phyloP scores from a whole-genome alignment of 768 basidiomycete genomes.

The Termitomyces eurrhizus region DNA sequence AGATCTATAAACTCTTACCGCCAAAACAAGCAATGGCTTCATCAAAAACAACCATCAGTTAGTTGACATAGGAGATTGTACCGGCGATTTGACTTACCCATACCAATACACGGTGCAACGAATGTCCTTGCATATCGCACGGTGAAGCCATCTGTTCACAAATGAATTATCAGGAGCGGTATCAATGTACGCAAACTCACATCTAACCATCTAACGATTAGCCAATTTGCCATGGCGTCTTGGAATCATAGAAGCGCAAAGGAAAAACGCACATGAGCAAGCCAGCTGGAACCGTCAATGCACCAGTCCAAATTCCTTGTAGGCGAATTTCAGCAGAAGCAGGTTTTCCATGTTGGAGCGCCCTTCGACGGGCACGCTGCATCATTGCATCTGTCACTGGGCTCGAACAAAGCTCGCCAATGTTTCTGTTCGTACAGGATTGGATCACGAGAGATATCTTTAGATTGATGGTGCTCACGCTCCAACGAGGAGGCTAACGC shows the following conservation, averaged over 20 bases:
- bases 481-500: constrained; percentile 32
- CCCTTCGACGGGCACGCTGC: constrained; percentile 27
- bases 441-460: neutral
- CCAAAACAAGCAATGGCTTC: constrained; percentile 34
- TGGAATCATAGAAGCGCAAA: neutral
- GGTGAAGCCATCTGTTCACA: constrained; percentile 29
- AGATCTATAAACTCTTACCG: constrained; percentile 20
- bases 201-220: constrained; percentile 3
- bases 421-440: constrained; percentile 16
- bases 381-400: constrained; percentile 34
- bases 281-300: constrained; percentile 30
- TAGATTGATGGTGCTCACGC: constrained; percentile 22
- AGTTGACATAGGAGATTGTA: neutral
- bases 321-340: constrained; percentile 30
- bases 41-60: neutral
- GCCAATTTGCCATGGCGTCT: neutral
- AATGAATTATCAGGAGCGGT: neutral
- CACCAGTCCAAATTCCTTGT: constrained; percentile 37
- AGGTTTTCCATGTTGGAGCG: constrained; percentile 20
- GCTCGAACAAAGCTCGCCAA: constrained; percentile 34
- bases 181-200: constrained; percentile 1
- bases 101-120: constrained; percentile 34
- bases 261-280: constrained; percentile 26
- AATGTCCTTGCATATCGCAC: constrained; percentile 31
- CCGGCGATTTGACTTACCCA: constrained; percentile 23